Conservation (phyloP, 352 stramenopile genomes). For the Pythium dissimile region DNA sequence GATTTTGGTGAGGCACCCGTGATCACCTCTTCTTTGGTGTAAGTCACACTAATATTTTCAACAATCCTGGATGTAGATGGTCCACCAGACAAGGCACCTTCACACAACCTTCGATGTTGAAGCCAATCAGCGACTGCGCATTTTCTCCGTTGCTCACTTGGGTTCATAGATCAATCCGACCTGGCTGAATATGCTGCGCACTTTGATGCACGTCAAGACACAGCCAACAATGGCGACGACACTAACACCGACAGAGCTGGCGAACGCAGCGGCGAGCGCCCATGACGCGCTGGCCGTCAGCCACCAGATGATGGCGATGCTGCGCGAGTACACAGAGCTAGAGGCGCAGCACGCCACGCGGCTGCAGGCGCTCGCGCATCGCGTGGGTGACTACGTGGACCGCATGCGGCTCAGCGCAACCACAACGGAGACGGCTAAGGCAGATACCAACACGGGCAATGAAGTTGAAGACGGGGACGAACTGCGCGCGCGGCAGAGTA, state of each 20-base stretch:
- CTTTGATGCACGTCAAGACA: conserved; percentile 9
- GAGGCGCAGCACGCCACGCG: conserved; percentile 24
- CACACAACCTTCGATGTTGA: conserved; percentile 14
- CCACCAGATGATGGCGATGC: conserved; percentile 27
- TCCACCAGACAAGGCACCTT: too few relatives aligned
- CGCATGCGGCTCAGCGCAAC: conserved; percentile 6
- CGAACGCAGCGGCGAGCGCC: conserved; percentile 11
- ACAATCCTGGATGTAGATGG: too few relatives aligned
- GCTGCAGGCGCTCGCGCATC: conserved; percentile 15
- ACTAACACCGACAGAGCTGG: not conserved
- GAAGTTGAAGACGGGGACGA: conserved; percentile 9
- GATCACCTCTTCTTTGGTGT: too few relatives aligned
- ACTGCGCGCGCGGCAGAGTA: conserved; percentile 5
- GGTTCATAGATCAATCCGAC: too few relatives aligned
- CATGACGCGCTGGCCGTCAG: conserved; percentile 19
- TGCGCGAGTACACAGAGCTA: conserved; percentile 27
- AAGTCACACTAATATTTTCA: too few relatives aligned
- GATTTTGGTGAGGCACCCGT: not conserved
- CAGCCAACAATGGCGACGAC: not conserved
- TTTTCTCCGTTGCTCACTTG: conserved; percentile 12
- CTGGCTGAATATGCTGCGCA: too few relatives aligned
- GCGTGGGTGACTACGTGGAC: conserved; percentile 26
- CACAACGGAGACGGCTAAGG: not conserved
- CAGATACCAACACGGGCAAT: not conserved
- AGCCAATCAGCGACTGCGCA: conserved; percentile 19